Percentiles rank a stretch among this genome's conserved stretches.
phyloP scores from a whole-genome alignment of 2,329 filamentous ascomycete genomes.

The Trichoderma afroharzianum region DNA sequence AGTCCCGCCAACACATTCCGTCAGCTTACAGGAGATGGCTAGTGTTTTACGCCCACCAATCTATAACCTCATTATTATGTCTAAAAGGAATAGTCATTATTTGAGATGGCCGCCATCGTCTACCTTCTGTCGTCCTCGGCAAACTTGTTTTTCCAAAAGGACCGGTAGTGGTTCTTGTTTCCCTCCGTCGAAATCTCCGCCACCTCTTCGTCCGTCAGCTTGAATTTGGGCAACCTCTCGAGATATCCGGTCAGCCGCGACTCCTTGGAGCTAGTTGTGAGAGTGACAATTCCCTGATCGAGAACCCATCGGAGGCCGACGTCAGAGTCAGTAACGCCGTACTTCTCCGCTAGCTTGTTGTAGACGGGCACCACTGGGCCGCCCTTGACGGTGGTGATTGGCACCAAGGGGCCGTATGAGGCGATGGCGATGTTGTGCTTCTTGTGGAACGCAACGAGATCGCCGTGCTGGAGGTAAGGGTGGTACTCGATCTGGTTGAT shows the following conservation, averaged over 20 bases:
- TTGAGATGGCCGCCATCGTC: background rate
- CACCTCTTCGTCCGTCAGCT: slow-evolving; percentile 58
- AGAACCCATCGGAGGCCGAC: slow-evolving; percentile 58
- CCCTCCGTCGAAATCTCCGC: slow-evolving; percentile 54
- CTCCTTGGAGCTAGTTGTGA: slow-evolving; percentile 59
- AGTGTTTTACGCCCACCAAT: background rate
- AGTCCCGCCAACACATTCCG: background rate
- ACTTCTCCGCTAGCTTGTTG: slow-evolving; percentile 51
- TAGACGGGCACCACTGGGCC: slow-evolving; percentile 54
- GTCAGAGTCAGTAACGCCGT: slow-evolving; percentile 53
- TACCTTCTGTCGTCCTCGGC: slow-evolving; percentile 45
- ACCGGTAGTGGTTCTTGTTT: slow-evolving; percentile 57
- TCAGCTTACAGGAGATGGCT: background rate
- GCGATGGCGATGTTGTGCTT: slow-evolving; percentile 54
- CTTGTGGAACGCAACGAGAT: slow-evolving; percentile 55
- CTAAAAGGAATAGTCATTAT: background rate
- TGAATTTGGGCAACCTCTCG: slow-evolving; percentile 49
- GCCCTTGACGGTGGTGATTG: slow-evolving; percentile 43
- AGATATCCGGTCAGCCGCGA: slow-evolving; percentile 56
- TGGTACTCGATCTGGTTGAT: slow-evolving; percentile 82
- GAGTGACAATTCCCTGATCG: slow-evolving; percentile 55
- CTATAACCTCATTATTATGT: background rate
- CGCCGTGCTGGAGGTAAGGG: slow-evolving; percentile 66
- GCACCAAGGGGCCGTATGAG: slow-evolving; percentile 55
- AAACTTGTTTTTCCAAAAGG: slow-evolving; percentile 55